Evolutionary conservation across 345 rosid genomes (phyloP).

Genomic region (Populus davidiana): DNA sequence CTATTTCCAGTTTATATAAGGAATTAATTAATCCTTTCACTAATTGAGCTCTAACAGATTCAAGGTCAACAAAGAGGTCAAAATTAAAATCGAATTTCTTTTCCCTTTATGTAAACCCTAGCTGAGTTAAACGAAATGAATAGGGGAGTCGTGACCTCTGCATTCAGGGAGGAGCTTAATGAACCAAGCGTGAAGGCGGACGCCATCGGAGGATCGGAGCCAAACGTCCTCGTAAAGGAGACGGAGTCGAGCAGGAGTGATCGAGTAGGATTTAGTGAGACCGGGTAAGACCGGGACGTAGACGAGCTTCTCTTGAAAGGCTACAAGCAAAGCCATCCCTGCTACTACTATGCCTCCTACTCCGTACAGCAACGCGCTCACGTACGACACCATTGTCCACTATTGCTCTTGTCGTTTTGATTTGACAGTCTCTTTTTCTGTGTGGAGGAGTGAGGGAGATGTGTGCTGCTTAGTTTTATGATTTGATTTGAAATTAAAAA

Average conservation of each 20-base stretch:
- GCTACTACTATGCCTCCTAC: conserved; percentile 81
- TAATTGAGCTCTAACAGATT: background rate
- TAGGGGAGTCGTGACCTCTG: conserved; percentile 47
- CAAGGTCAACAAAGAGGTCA: background rate
- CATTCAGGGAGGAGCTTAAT: conserved; percentile 76
- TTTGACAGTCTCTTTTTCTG: background rate
- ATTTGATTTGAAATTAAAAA: background rate
- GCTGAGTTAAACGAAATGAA: background rate
- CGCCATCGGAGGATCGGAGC: conserved; percentile 91
- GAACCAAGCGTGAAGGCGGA: conserved; percentile 95
- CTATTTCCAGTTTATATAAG: background rate
- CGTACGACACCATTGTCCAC: conserved; percentile 63
- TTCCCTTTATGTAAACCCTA: conserved; percentile 26
- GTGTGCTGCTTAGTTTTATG: background rate
- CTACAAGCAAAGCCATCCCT: conserved; percentile 89
- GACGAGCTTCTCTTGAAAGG: conserved; percentile 88
- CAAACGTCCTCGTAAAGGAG: conserved; percentile 88
- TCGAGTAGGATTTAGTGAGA: conserved; percentile 74
- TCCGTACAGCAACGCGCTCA: conserved; percentile 72
- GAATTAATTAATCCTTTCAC: background rate
- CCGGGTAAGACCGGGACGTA: conserved; percentile 97
- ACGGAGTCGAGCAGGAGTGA: conserved; percentile 76
- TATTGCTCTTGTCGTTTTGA: conserved; percentile 3
- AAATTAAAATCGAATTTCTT: background rate
- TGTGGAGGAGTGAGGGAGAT: background rate